These are phyloP conservation scores for Ceratopteris richardii DNA, from an alignment of 75 land plant genomes.

Conservation along the genomic window DNA sequence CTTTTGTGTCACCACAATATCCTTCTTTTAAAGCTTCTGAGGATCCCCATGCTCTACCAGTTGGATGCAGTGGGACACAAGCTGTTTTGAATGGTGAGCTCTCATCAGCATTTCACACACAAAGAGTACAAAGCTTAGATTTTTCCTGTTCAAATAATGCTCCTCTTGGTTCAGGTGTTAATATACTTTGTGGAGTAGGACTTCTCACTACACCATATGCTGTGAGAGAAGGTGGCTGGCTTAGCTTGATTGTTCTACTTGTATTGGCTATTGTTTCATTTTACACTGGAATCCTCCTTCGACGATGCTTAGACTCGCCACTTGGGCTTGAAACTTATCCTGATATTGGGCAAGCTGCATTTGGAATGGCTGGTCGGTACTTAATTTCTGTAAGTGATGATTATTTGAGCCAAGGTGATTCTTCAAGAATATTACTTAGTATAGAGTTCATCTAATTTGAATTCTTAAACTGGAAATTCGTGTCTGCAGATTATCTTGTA, in stretches of 20 bases:
- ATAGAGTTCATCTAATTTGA: not conserved
- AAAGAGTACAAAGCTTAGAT: not conserved
- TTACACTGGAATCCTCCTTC: constrained; percentile 64
- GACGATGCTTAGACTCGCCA: constrained; percentile 52
- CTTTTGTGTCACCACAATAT: constrained; percentile 25
- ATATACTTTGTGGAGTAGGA: constrained; percentile 81
- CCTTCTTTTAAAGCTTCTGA: constrained; percentile 11
- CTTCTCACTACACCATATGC: constrained; percentile 78
- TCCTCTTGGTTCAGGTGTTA: constrained; percentile 37
- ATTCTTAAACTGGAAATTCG: not conserved
- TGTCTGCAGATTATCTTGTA: constrained; percentile 66
- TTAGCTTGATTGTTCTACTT: constrained; percentile 42
- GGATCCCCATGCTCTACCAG: constrained; percentile 14
- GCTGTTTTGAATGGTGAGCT: constrained; percentile 20
- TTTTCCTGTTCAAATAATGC: not conserved
- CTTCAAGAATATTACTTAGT: not conserved
- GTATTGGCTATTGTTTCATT: constrained; percentile 46
- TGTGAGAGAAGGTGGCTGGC: constrained; percentile 69
- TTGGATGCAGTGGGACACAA: constrained; percentile 10
- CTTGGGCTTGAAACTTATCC: constrained; percentile 72
- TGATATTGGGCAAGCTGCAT: constrained; percentile 84
- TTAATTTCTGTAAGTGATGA: constrained; percentile 41
- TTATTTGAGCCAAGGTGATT: no score
- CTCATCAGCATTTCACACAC: not conserved
- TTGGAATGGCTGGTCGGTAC: constrained; percentile 55